phyloP scores from a whole-genome alignment of 2,329 filamentous ascomycete genomes.

The Monilinia vaccinii-corymbosi region DNA sequence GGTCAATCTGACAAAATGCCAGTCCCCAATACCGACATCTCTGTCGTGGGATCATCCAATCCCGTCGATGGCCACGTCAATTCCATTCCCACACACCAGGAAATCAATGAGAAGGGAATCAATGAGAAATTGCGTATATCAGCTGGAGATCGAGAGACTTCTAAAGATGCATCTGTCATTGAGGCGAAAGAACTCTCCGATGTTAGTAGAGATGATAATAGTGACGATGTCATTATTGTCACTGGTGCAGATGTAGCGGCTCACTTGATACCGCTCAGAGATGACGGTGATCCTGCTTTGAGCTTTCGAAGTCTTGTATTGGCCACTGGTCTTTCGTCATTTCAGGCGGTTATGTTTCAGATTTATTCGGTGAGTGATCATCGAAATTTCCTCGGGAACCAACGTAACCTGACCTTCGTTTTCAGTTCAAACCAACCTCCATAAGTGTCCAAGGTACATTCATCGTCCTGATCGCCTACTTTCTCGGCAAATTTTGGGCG shows the following conservation, averaged over 20 bases:
- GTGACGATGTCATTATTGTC: constrained; percentile 39
- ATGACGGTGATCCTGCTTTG: constrained; percentile 42
- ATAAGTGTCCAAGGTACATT: constrained; percentile 42
- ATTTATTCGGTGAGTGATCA: constrained; percentile 40
- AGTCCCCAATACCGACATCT: constrained; percentile 15
- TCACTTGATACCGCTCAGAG: constrained; percentile 42
- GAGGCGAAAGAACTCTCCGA: constrained; percentile 22
- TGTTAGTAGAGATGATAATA: constrained; percentile 28
- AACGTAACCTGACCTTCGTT: not conserved
- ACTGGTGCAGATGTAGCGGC: constrained; percentile 42
- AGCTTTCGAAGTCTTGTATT: constrained; percentile 46
- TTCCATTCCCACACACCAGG: constrained; percentile 25
- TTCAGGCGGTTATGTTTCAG: constrained; percentile 46
- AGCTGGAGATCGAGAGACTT: constrained; percentile 7
- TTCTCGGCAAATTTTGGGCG: constrained; percentile 42
- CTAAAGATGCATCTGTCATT: constrained; percentile 13
- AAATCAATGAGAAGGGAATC: constrained; percentile 30
- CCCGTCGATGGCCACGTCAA: constrained; percentile 28
- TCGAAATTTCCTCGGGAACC: not conserved
- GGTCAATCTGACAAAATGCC: constrained; percentile 13
- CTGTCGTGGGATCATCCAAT: constrained; percentile 26
- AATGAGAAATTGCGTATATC: constrained; percentile 27
- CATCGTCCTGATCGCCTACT: constrained; percentile 49
- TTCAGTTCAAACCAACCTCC: constrained; percentile 43
- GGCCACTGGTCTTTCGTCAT: constrained; percentile 40